A percentile compares a stretch with the other conserved stretches of the same genome.
Evolutionary conservation across 2,329 filamentous ascomycete genomes (phyloP).

Genomic region (Fusarium mangiferae): DNA sequence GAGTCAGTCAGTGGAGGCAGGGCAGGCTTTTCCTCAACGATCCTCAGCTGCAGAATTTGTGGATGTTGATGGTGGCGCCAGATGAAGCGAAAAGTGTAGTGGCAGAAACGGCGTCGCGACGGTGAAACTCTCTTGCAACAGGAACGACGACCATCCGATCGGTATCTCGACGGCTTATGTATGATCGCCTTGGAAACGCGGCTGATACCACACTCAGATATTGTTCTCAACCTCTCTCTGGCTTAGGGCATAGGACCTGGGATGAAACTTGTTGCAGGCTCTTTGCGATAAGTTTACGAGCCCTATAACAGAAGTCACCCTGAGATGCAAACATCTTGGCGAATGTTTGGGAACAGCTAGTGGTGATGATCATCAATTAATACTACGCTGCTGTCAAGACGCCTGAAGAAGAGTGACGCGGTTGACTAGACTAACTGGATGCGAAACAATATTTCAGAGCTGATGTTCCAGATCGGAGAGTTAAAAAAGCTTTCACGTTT

Average conservation of each 20-base stretch:
- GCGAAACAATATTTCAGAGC: not conserved
- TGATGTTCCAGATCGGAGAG: not conserved
- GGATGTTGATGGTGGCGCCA: slow-evolving; percentile 9
- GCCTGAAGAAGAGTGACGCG: not conserved
- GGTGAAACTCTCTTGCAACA: slow-evolving; percentile 43
- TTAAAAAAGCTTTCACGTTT: not conserved
- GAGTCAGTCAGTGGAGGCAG: slow-evolving; percentile 1
- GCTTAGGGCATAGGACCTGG: not conserved
- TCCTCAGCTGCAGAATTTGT: slow-evolving; percentile 1
- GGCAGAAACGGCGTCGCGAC: slow-evolving; percentile 27
- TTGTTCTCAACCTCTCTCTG: not conserved
- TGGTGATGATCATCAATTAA: not conserved
- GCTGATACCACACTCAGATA: slow-evolving; percentile 19
- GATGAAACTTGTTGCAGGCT: slow-evolving; percentile 29
- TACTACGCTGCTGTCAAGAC: slow-evolving; percentile 7
- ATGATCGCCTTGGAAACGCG: slow-evolving; percentile 32
- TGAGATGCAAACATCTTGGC: slow-evolving; percentile 20
- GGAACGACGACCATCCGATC: slow-evolving; percentile 22
- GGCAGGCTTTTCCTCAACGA: not conserved
- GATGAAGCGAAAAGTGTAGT: slow-evolving; percentile 14
- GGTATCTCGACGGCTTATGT: slow-evolving; percentile 27
- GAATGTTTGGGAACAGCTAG: not conserved
- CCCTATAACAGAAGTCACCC: slow-evolving; percentile 20
- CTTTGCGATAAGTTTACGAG: slow-evolving; percentile 2
- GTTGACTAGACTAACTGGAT: not conserved